Evolutionary conservation across 2,329 filamentous ascomycete genomes (phyloP).

Genomic region (Ilyonectria robusta): DNA sequence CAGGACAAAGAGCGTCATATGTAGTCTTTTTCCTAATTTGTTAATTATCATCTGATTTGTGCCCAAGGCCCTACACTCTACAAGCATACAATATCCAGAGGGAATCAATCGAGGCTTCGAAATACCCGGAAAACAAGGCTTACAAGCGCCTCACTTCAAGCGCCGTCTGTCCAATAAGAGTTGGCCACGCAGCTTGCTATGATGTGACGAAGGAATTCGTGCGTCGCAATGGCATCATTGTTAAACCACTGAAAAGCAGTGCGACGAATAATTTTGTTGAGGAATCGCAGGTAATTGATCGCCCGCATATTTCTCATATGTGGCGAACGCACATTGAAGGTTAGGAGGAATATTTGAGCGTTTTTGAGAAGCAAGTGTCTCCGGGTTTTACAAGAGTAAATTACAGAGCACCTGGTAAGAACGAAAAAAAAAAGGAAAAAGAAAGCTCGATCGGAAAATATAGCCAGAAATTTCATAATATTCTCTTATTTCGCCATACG

Average conservation of each 20-base stretch:
- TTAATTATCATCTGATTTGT: background rate
- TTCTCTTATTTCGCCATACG: too few relatives aligned
- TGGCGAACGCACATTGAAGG: too few relatives aligned
- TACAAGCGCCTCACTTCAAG: background rate
- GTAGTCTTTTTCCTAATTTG: background rate
- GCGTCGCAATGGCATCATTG: background rate
- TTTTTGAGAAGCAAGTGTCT: too few relatives aligned
- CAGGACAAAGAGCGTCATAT: background rate
- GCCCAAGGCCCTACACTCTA: background rate
- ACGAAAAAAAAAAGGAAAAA: too few relatives aligned
- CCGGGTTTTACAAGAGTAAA: too few relatives aligned
- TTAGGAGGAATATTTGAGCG: too few relatives aligned
- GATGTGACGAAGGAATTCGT: background rate
- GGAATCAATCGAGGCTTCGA: too few relatives aligned
- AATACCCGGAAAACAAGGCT: background rate
- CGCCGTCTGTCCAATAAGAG: background rate
- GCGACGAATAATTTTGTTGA: background rate
- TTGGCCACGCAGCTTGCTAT: background rate
- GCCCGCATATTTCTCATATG: too few relatives aligned
- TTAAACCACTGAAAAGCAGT: background rate
- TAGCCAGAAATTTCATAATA: too few relatives aligned
- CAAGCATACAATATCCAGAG: fast-evolving
- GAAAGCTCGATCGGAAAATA: too few relatives aligned
- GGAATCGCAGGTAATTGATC: background rate
- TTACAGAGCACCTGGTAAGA: too few relatives aligned